These are phyloP conservation scores for Coniophora puteana DNA, from an alignment of 1,284 basidiomycete genomes.

Conservation along the genomic window DNA sequence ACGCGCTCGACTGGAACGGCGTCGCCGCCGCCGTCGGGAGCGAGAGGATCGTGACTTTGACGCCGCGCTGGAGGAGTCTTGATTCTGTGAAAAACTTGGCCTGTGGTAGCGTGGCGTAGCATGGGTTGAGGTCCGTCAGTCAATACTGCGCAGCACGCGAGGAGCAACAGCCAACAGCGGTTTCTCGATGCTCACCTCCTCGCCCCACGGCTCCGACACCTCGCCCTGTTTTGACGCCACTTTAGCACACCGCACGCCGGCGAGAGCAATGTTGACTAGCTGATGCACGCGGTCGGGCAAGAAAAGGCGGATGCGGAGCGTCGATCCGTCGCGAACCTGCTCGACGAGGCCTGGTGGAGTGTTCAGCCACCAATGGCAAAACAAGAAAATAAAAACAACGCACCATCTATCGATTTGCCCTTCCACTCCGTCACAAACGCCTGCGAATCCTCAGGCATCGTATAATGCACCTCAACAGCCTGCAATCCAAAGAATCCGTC, in stretches of 20 bases:
- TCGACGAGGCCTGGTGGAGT: constrained; percentile 83
- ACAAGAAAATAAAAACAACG: constrained; percentile 14
- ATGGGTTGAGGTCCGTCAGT: not conserved
- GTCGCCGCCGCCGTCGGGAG: constrained; percentile 80
- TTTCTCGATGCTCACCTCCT: constrained; percentile 74
- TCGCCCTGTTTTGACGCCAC: constrained; percentile 73
- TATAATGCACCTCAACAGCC: constrained; percentile 75
- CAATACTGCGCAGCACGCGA: too few species aligned
- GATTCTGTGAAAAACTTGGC: constrained; percentile 95
- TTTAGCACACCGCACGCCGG: constrained; percentile 82
- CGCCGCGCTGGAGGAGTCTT: constrained; percentile 84
- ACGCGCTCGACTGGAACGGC: constrained; percentile 74
- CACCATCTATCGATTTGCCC: constrained; percentile 84
- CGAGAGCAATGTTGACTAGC: constrained; percentile 79
- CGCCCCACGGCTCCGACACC: constrained; percentile 75
- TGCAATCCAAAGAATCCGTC: constrained; percentile 31
- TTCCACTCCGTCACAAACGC: constrained; percentile 91
- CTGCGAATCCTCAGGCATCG: constrained; percentile 88
- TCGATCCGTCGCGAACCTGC: constrained; percentile 91
- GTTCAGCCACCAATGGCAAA: constrained; percentile 7
- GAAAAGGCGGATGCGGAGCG: constrained; percentile 84
- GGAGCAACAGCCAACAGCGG: too few species aligned
- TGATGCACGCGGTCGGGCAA: constrained; percentile 89
- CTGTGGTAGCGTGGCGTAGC: constrained; percentile 35
- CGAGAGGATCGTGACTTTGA: constrained; percentile 86